Evolutionary conservation across 805 yeast genomes (phyloP).

Genomic region (Suhomyces faveliae): DNA sequence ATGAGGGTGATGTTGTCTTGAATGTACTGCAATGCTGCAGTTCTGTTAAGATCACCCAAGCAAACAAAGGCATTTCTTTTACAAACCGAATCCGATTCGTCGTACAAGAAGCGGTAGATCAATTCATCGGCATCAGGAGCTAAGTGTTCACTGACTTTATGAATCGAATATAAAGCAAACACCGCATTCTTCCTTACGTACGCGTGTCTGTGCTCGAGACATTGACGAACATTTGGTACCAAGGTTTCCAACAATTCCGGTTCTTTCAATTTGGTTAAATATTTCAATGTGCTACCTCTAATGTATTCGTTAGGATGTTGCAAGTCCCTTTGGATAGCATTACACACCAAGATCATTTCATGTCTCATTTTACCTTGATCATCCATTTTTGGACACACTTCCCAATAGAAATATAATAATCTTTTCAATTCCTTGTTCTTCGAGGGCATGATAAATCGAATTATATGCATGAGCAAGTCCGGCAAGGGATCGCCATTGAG

Average conservation of each 20-base stretch:
- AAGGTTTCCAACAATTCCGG: constrained; percentile 93
- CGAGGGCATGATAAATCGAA: constrained; percentile 96
- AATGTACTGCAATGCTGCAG: constrained; percentile 76
- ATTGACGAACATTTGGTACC: constrained; percentile 86
- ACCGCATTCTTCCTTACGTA: constrained; percentile 97
- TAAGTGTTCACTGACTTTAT: constrained; percentile 77
- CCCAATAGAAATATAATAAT: constrained; percentile 94
- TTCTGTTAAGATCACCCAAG: constrained; percentile 77
- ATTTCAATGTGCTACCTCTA: constrained; percentile 92
- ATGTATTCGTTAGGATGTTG: constrained; percentile 98
- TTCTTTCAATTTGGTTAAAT: constrained; percentile 85
- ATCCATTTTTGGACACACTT: constrained; percentile 90
- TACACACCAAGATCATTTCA: constrained; percentile 98
- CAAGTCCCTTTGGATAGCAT: constrained; percentile 94
- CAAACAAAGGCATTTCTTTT: constrained; percentile 93
- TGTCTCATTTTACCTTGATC: constrained; percentile 89
- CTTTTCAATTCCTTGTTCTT: constrained; percentile 88
- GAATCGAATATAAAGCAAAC: constrained; percentile 82
- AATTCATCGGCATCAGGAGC: constrained; percentile 95
- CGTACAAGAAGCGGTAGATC: constrained; percentile 65
- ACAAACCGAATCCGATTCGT: constrained; percentile 91
- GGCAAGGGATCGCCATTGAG: constrained; percentile 92
- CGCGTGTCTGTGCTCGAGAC: constrained; percentile 95
- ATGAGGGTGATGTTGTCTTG: constrained; percentile 64
- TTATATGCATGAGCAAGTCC: constrained; percentile 91